Evolutionary conservation across 1,284 basidiomycete species (phyloP).

Genomic region (Xanthoconium separans): DNA sequence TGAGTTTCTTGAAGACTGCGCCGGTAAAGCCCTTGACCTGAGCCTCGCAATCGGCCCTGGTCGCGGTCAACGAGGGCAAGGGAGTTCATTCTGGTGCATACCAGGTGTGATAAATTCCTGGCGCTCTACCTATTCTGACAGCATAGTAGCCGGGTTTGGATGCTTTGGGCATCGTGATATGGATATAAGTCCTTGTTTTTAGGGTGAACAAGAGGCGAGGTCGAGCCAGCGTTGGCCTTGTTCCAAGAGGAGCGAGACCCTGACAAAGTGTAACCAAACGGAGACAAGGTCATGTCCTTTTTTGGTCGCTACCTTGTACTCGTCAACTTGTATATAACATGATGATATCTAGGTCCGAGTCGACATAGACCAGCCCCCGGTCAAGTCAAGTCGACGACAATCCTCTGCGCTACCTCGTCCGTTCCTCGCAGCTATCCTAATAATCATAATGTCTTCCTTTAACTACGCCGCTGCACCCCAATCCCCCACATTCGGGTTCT

Average conservation of each 20-base stretch:
- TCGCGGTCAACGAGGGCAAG: constrained; percentile 12
- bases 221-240: constrained; percentile 1
- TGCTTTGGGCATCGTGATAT: constrained; percentile 33
- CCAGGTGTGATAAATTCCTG: constrained; percentile 44
- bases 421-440: background rate
- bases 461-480: constrained; percentile 37
- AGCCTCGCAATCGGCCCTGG: constrained; percentile 37
- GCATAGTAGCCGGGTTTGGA: constrained; percentile 39
- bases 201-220: background rate
- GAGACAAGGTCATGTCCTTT: constrained; percentile 19
- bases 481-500: constrained; percentile 58
- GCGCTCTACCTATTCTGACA: constrained; percentile 34
- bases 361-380: constrained; percentile 14
- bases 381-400: constrained; percentile 14
- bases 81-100: constrained; percentile 17
- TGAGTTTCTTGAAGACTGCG: constrained; percentile 66
- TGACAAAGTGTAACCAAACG: constrained; percentile 14
- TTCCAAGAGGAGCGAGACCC: constrained; percentile 11
- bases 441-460: constrained; percentile 45
- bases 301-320: constrained; percentile 29
- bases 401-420: background rate
- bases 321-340: constrained; percentile 28
- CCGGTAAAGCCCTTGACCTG: constrained; percentile 58
- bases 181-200: background rate
- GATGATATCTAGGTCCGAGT: background rate